A percentile compares a stretch with the other conserved stretches of the same genome.
phyloP scores from a whole-genome alignment of 129 eudicot species.

The Pseudognaphalium luteoalbum region DNA sequence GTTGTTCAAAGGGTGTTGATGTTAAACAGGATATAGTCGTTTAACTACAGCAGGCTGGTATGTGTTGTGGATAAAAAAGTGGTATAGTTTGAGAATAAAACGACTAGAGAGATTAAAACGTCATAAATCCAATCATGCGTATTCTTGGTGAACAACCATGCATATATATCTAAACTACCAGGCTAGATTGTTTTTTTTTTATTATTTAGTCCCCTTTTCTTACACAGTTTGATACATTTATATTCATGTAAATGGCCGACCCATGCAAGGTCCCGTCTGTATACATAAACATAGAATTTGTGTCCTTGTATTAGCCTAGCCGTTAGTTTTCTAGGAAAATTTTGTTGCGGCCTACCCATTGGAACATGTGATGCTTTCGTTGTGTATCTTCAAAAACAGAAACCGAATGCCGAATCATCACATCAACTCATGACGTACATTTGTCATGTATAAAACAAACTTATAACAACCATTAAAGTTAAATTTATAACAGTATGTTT shows the following conservation, averaged over 20 bases:
- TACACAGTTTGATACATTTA: neutral
- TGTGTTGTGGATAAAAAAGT: neutral
- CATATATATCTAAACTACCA: conserved; percentile 23
- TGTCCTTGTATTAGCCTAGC: neutral
- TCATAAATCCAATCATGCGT: neutral
- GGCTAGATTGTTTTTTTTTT: neutral
- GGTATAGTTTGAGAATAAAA: neutral
- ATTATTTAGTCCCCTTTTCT: neutral
- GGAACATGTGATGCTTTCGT: conserved; percentile 8
- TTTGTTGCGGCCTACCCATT: neutral
- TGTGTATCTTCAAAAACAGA: conserved; percentile 1
- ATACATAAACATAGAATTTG: neutral
- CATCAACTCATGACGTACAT: neutral
- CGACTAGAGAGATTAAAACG: neutral
- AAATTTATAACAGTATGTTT: too few species aligned
- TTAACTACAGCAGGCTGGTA: neutral
- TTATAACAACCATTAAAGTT: too few species aligned
- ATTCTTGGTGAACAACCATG: conserved; percentile 26
- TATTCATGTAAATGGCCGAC: neutral
- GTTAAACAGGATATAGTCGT: conserved; percentile 4
- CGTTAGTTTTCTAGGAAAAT: neutral
- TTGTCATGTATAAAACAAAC: neutral
- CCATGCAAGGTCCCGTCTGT: neutral
- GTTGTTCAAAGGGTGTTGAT: neutral
- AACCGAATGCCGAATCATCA: conserved; percentile 2